Conservation (phyloP, 2,329 filamentous ascomycete species). For the Cladosporium oxysporum region DNA sequence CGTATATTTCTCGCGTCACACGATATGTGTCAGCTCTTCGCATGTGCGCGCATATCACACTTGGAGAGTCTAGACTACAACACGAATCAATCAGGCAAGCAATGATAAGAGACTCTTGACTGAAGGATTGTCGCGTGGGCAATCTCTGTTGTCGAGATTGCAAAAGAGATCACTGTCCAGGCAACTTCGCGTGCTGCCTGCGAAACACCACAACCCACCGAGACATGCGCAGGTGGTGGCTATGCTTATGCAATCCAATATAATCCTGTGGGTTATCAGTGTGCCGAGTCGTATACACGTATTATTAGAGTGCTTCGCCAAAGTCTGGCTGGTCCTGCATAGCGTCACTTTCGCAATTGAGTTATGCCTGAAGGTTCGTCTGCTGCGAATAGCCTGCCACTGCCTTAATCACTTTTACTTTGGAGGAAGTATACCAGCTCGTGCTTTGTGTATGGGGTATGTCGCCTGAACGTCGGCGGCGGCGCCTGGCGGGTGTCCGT, state of each 20-base stretch:
- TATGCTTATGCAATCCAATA: background rate
- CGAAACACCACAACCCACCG: background rate
- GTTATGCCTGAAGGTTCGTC: background rate
- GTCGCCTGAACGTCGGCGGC: background rate
- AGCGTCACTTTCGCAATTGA: background rate
- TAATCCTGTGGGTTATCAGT: background rate
- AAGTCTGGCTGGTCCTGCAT: background rate
- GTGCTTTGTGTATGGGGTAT: background rate
- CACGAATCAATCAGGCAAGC: background rate
- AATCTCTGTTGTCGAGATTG: background rate
- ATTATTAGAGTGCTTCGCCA: background rate
- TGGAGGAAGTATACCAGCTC: background rate
- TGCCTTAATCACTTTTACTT: background rate
- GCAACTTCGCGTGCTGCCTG: background rate
- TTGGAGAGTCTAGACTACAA: background rate
- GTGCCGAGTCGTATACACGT: background rate
- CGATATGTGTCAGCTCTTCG: background rate
- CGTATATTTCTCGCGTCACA: background rate
- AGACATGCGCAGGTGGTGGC: background rate
- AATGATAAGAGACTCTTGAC: background rate
- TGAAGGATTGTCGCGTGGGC: background rate
- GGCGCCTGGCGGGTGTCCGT: constrained; percentile 1
- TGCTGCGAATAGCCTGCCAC: background rate
- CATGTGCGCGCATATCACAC: background rate
- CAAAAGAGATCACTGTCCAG: background rate